Evolutionary conservation across 2,329 filamentous ascomycete species (phyloP).

Genomic region (Magnaporthiopsis rhizophila): DNA sequence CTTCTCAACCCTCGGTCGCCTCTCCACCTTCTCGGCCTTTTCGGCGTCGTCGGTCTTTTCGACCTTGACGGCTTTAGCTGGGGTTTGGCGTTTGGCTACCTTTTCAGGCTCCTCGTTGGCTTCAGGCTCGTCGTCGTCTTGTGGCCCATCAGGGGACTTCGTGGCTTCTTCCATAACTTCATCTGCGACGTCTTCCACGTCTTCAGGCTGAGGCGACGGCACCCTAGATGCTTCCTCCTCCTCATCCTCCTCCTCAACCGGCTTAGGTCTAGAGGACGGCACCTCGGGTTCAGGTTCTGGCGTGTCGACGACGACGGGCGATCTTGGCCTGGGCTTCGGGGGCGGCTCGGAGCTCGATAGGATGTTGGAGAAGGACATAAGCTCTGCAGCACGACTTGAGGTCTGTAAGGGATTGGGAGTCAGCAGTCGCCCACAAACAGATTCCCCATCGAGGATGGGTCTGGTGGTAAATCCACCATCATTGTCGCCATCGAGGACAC

Average conservation of each 20-base stretch:
- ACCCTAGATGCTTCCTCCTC: constrained; percentile 10
- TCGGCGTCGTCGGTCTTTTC: constrained; percentile 13
- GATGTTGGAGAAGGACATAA: constrained; percentile 95
- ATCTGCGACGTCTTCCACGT: not conserved
- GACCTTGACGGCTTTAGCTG: constrained; percentile 12
- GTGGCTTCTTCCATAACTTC: not conserved
- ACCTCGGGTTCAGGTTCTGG: constrained; percentile 12
- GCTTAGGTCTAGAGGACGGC: constrained; percentile 14
- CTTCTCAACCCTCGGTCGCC: constrained; percentile 22
- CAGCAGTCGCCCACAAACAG: constrained; percentile 6
- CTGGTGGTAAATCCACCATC: not conserved
- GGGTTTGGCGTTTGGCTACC: constrained; percentile 7
- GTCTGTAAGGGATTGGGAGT: constrained; percentile 38
- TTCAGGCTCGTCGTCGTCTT: constrained; percentile 2
- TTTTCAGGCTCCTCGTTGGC: constrained; percentile 13
- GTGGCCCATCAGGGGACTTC: not conserved
- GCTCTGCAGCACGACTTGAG: constrained; percentile 66
- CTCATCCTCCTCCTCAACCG: constrained; percentile 5
- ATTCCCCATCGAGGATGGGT: not conserved
- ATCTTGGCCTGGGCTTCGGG: constrained; percentile 41
- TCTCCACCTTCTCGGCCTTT: constrained; percentile 12
- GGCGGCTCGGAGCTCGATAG: constrained; percentile 71
- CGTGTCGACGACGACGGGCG: constrained; percentile 24
- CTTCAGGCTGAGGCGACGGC: not conserved
- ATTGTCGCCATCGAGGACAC: constrained; percentile 13